Evolutionary conservation across 495 filamentous ascomycete genomes (phyloP), one percentile per base, ranked within the genome.

Genomic region (Podospora bellae-mahoneyi): DNA sequence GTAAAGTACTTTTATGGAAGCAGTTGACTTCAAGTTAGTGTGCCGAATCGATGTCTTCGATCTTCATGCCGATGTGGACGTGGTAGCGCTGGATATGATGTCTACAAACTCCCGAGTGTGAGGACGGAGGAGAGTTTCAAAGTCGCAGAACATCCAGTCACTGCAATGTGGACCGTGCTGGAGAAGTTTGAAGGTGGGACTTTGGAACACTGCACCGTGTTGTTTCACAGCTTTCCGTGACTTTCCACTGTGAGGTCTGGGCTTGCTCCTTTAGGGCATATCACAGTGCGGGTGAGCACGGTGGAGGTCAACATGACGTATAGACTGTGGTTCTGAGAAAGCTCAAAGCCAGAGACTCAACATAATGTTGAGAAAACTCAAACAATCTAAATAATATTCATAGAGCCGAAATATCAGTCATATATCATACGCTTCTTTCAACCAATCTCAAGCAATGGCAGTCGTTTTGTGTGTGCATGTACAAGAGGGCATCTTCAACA

Each of bases 1-100:
- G 84, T 88, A 83, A 79, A 90, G 87, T 63, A 28, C 30, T 63
- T 63, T 63, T 77, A 71, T 70, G 67, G 59, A 16, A 62, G 70
- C 68, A 72, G 75, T 74, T 69, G 72, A 71, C 72, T 78, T 61
- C 61, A 68, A 23, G 67, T 71, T 72, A 71, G 71, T 64, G 61
- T 64, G 60, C 53, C 64, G 32, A 23, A 53, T 23, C 34, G 34
- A 62, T 13, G 28, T 44, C 30, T 30, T 48, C 39, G 39, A 26
- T 20, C 54, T 61, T 59, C 68, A 62, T 70, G 28, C 34, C 65
- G 62, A 63, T 65, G 54, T 56, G 65, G 58, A 27, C 44, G 63
- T 61, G 9, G 28, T 39, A 54, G 19, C 19, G 27, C 60, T 62
- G 68, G 65, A 58, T 54, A 54, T 2, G 32, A 53, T 56, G 15